A percentile compares a stretch with the other conserved stretches of the same genome.
Conservation (phyloP, 75 land plant genomes). For the Picea sitchensis region DNA sequence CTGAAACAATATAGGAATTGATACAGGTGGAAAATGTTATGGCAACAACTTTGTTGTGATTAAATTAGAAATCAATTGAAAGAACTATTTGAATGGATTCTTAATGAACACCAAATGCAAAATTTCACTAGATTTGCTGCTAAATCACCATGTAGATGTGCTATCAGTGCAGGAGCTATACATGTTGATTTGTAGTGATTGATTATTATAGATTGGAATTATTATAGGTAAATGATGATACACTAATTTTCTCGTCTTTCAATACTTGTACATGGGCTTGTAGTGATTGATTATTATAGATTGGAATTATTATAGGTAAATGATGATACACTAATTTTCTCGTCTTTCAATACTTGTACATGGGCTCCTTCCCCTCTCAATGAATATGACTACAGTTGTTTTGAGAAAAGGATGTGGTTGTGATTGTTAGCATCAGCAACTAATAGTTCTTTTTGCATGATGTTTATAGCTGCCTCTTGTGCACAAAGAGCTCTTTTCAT, state of each 20-base stretch:
- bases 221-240: background rate
- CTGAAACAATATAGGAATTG: background rate
- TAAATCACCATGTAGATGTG: background rate
- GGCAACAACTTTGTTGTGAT: background rate
- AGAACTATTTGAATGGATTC: background rate
- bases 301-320: background rate
- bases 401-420: background rate
- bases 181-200: background rate
- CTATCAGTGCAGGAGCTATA: too few species aligned
- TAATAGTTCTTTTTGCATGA: background rate
- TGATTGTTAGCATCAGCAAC: background rate
- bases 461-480: conserved; percentile 71
- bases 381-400: background rate
- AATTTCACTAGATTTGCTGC: background rate
- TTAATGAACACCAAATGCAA: background rate
- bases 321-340: background rate
- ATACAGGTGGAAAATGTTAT: background rate
- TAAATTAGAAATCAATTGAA: background rate
- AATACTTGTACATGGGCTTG: background rate
- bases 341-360: background rate
- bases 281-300: background rate
- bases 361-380: background rate
- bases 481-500: conserved; percentile 88
- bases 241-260: background rate
- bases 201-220: background rate